These are phyloP conservation scores for Purshia tridentata DNA, from an alignment of 306 rosid genomes.

Conservation along the genomic window DNA sequence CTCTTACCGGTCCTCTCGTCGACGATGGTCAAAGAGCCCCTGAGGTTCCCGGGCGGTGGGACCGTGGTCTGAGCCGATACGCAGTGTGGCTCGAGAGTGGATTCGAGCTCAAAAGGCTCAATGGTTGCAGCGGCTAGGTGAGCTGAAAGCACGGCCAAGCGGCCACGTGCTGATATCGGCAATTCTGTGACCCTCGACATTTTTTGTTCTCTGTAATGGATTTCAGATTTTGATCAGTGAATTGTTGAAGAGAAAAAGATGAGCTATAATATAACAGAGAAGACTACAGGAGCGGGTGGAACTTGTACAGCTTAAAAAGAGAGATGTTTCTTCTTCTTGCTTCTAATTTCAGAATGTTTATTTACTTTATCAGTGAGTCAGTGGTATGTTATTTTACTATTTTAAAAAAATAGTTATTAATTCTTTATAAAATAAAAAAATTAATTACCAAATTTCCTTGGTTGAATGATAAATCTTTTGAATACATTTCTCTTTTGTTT, in stretches of 20 bases:
- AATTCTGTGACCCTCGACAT: constrained; percentile 48
- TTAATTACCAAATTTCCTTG: too few relatives aligned
- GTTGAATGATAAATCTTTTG: too few relatives aligned
- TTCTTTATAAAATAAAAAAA: too few relatives aligned
- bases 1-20: constrained; percentile 73
- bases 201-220: not conserved
- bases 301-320: not conserved
- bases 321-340: not conserved
- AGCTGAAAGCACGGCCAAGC: constrained; percentile 71
- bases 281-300: not conserved
- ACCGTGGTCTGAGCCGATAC: constrained; percentile 41
- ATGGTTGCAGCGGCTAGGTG: constrained; percentile 48
- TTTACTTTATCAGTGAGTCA: not conserved
- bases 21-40: constrained; percentile 57
- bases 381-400: too few relatives aligned
- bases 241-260: constrained; percentile 3
- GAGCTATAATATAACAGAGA: too few relatives aligned
- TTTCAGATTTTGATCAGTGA: not conserved
- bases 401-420: too few relatives aligned
- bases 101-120: constrained; percentile 30
- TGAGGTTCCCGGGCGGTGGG: constrained; percentile 42
- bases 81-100: constrained; percentile 39
- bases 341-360: not conserved
- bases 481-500: too few relatives aligned
- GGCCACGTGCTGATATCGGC: constrained; percentile 49